phyloP scores from a whole-genome alignment of 1,139 yeast genomes.

The Taiozyma onychis region DNA sequence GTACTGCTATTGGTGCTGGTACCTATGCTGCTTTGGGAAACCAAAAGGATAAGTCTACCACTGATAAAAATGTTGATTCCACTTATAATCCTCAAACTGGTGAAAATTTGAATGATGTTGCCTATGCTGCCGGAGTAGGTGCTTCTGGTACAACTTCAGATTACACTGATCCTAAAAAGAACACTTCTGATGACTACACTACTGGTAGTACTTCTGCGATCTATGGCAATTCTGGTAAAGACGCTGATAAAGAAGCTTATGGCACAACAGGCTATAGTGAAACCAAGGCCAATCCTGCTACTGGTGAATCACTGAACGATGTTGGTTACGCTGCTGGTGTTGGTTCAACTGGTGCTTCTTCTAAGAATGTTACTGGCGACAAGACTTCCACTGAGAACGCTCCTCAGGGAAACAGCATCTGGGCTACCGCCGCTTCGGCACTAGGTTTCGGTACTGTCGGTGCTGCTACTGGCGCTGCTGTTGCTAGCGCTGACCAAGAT shows the following conservation, averaged over 20 bases:
- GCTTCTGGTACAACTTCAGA: constrained; percentile 5
- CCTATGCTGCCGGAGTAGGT: constrained; percentile 3
- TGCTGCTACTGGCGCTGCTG: not conserved
- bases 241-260: not conserved
- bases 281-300: not conserved
- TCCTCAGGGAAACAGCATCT: constrained; percentile 4
- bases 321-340: constrained; percentile 10
- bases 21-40: constrained; percentile 1
- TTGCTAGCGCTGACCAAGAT: constrained; percentile 2
- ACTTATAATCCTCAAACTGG: constrained; percentile 7
- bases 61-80: constrained; percentile 3
- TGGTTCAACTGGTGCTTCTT: constrained; percentile 15
- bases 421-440: constrained; percentile 20
- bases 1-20: constrained; percentile 4
- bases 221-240: not conserved
- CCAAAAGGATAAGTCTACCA: not conserved
- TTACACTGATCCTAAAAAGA: not conserved
- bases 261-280: constrained; percentile 1
- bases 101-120: constrained; percentile 3
- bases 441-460: constrained; percentile 14
- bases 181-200: not conserved
- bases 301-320: not conserved
- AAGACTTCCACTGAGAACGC: not conserved
- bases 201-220: not conserved
- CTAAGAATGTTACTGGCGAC: not conserved